Evolutionary conservation across 169 alveolate genomes (phyloP).

Genomic region (Plasmodium sp.): DNA sequence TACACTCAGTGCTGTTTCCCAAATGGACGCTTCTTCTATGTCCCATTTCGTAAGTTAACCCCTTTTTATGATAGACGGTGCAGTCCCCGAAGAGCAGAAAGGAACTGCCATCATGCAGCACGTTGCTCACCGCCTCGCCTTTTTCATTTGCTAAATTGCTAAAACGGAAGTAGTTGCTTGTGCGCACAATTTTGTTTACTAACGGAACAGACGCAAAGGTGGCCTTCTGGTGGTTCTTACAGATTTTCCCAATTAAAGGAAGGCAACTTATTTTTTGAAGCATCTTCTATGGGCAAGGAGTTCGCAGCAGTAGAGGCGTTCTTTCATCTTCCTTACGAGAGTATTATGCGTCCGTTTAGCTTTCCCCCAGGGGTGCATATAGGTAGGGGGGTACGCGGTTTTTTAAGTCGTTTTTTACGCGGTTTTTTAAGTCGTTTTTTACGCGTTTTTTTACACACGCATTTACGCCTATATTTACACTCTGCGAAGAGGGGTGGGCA

Average conservation of each 20-base stretch:
- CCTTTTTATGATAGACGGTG: conserved; percentile 6
- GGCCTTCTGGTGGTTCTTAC: conserved; percentile 2
- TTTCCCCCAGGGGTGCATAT: neutral
- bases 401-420: too few species aligned
- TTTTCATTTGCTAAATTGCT: neutral
- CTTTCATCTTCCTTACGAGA: neutral
- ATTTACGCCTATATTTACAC: neutral
- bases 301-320: neutral
- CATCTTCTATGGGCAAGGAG: conserved; percentile 8
- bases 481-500: neutral
- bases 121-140: neutral
- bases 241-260: conserved; percentile 29
- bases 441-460: neutral
- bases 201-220: neutral
- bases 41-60: neutral
- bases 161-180: neutral
- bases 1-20: neutral
- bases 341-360: neutral
- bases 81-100: conserved; percentile 9
- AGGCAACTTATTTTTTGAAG: conserved; percentile 12
- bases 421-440: too few species aligned
- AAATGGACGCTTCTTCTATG: neutral
- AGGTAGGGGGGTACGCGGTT: neutral
- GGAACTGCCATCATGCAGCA: neutral
- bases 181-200: conserved; percentile 4